Conservation (phyloP, 1,139 yeast genomes). For the Hanseniaspora gamundiae region DNA sequence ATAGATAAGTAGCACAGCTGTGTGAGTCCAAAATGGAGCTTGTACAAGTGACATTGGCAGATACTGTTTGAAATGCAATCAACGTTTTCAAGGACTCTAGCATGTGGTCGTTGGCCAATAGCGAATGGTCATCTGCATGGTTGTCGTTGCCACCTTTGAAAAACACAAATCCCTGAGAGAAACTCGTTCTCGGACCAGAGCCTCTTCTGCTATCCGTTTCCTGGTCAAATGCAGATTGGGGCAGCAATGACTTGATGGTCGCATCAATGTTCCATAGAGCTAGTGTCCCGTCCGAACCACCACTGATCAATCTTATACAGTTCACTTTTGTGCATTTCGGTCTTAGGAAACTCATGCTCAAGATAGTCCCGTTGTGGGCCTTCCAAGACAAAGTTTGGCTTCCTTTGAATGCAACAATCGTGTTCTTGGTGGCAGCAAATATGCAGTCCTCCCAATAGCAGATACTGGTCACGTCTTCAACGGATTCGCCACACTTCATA, state of each 20-base stretch:
- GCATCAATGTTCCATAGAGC: constrained; percentile 43
- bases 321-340: constrained; percentile 13
- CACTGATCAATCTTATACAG: constrained; percentile 33
- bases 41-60: constrained; percentile 47
- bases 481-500: constrained; percentile 15
- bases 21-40: constrained; percentile 64
- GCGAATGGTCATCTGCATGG: neutral
- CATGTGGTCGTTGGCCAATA: constrained; percentile 45
- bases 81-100: constrained; percentile 47
- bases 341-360: constrained; percentile 25
- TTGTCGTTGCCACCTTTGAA: neutral
- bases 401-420: constrained; percentile 29
- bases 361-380: constrained; percentile 29
- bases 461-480: constrained; percentile 1
- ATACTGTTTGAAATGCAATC: constrained; percentile 64
- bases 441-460: constrained; percentile 32
- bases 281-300: constrained; percentile 49
- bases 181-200: constrained; percentile 8
- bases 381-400: constrained; percentile 28
- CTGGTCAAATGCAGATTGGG: constrained; percentile 8
- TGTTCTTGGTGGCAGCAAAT: constrained; percentile 13
- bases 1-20: constrained; percentile 70
- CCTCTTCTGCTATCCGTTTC: constrained; percentile 9
- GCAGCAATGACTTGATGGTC: constrained; percentile 7
- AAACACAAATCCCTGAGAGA: neutral